Evolutionary conservation across 1,284 basidiomycete species (phyloP), one percentile per base, ranked within the genome.

Genomic region (Malassezia slooffiae): DNA sequence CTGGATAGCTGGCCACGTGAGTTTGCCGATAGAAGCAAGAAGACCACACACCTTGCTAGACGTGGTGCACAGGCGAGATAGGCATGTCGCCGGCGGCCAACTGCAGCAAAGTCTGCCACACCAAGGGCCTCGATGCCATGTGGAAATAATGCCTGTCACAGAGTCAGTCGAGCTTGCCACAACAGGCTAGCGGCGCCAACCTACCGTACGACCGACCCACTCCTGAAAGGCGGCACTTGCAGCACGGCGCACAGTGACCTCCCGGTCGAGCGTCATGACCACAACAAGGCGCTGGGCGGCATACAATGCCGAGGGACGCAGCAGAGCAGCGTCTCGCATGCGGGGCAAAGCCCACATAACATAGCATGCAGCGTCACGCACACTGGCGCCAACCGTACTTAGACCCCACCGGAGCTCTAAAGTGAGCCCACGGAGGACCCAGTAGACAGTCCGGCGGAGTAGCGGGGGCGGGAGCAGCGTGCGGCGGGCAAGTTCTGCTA

Each of bases 151-250:
- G 59, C 93, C 76, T 8, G n/a, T n/a, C n/a, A n/a, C n/a, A n/a
- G n/a, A n/a, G n/a, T n/a, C n/a, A n/a, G n/a, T n/a, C n/a, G n/a
- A n/a, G n/a, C n/a, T n/a, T n/a, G n/a, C n/a, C n/a, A n/a, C n/a
- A n/a, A n/a, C n/a, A n/a, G n/a, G n/a, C n/a, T n/a, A n/a, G n/a
- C n/a, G n/a, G n/a, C n/a, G n/a, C n/a, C n/a, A n/a, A n/a, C n/a
- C n/a, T n/a, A n/a, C n/a, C n/a, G n/a, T n/a, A n/a, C n/a, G n/a
- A n/a, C 93, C 93, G 30, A 96, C 93, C 60, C 84, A 83, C 71
- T 99, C 93, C 70, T 97, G 93, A 68, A 88, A 97, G 3, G 91
- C 88, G 8, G 93, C 93, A 70, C 90, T 96, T 3, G 91, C 89
- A 4, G 93, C 93, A 50, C 93, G 75, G n/a, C 93, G 78, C 37